Conservation (phyloP, 352 stramenopile species). For the Globisporangium middletonii region DNA sequence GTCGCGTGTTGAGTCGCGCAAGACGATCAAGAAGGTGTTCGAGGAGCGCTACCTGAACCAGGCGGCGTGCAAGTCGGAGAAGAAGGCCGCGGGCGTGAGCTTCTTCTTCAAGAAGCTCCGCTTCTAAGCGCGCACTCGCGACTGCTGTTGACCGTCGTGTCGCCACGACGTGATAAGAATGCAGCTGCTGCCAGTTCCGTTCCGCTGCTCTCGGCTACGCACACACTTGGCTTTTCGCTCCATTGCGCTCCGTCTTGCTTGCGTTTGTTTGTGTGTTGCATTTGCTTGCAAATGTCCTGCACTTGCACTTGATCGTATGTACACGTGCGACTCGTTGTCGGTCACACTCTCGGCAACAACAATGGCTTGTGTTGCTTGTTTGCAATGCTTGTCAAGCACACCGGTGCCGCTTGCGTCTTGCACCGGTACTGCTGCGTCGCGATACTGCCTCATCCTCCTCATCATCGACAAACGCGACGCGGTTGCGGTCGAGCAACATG, state of each 20-base stretch:
- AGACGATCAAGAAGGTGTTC: constrained; percentile 99
- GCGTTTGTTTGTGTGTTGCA: constrained; percentile 2
- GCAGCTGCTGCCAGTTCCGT: constrained; percentile 61
- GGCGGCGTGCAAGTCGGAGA: constrained; percentile 94
- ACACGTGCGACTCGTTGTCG: too few species aligned
- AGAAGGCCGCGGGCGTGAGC: constrained; percentile 96
- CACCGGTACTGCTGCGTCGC: too few species aligned
- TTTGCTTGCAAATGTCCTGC: neutral
- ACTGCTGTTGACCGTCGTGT: neutral
- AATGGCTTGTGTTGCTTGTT: too few species aligned
- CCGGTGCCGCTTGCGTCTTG: neutral
- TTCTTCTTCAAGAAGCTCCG: constrained; percentile 99
- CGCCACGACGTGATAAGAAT: constrained; percentile 37
- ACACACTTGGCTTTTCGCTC: constrained; percentile 14
- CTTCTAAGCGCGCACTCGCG: constrained; percentile 90
- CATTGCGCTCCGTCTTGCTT: neutral
- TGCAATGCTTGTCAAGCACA: neutral
- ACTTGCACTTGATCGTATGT: neutral
- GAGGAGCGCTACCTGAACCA: constrained; percentile 97
- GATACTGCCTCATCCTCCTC: constrained; percentile 13
- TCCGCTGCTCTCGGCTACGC: constrained; percentile 30
- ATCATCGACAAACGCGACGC: constrained; percentile 24
- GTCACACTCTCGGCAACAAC: too few species aligned
- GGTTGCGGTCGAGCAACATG: constrained; percentile 31
- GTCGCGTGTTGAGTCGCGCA: constrained; percentile 90